Evolutionary conservation across 177 flowering plant species (phyloP).

Genomic region (Telopea speciosissima): DNA sequence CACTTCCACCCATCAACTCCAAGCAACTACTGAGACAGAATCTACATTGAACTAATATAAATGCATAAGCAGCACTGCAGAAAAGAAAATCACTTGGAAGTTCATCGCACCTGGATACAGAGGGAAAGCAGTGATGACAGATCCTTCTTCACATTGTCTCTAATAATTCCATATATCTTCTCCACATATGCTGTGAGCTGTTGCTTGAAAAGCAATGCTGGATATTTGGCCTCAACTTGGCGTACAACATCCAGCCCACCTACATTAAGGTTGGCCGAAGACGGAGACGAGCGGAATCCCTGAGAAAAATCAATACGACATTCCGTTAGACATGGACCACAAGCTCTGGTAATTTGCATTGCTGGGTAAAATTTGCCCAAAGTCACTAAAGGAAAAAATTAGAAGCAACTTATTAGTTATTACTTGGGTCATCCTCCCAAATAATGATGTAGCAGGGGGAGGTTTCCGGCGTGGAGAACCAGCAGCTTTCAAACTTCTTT

Average conservation of each 20-base stretch:
- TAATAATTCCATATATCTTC: slow-evolving; percentile 70
- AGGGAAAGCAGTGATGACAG: slow-evolving; percentile 45
- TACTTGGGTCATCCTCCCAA: slow-evolving; percentile 93
- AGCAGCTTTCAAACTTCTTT: slow-evolving; percentile 51
- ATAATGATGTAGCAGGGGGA: slow-evolving; percentile 65
- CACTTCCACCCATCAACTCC: neutral
- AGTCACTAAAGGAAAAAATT: neutral
- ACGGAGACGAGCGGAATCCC: slow-evolving; percentile 75
- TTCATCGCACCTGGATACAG: slow-evolving; percentile 57
- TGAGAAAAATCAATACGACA: slow-evolving; percentile 17
- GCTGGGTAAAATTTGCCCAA: neutral
- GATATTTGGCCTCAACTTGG: slow-evolving; percentile 77
- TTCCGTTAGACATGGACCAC: neutral
- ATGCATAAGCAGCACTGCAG: neutral
- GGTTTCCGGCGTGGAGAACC: slow-evolving; percentile 45
- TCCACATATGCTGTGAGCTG: slow-evolving; percentile 82
- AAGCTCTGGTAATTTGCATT: neutral
- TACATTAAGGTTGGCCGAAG: slow-evolving; percentile 54
- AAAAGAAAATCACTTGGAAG: neutral
- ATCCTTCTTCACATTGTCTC: slow-evolving; percentile 76
- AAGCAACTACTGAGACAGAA: neutral
- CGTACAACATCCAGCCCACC: slow-evolving; percentile 30
- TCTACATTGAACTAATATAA: neutral
- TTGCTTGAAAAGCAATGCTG: slow-evolving; percentile 79
- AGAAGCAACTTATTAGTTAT: neutral